Conservation (phyloP, 1,139 yeast genomes). For the Suhomyces ambrosiae region DNA sequence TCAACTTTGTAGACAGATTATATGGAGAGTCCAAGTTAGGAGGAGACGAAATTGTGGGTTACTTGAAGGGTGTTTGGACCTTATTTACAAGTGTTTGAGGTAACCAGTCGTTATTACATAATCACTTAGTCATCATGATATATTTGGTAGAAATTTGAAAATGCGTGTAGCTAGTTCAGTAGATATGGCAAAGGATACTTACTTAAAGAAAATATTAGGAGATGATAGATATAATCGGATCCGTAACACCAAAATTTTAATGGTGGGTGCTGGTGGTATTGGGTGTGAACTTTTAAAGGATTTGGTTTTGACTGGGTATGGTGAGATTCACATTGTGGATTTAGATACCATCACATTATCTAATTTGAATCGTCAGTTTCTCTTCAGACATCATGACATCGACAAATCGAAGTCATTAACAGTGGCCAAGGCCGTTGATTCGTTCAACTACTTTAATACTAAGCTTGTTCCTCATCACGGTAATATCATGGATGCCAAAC, state of each 20-base stretch:
- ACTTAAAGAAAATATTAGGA: conserved; percentile 49
- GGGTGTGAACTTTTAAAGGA: conserved; percentile 95
- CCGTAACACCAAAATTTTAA: conserved; percentile 59
- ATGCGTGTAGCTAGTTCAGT: too few species aligned
- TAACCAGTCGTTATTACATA: too few species aligned
- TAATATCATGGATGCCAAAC: conserved; percentile 75
- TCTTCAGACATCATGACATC: conserved; percentile 84
- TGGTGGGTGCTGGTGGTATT: conserved; percentile 99
- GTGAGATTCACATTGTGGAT: conserved; percentile 90
- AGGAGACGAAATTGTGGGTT: conserved; percentile 79
- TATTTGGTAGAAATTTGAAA: too few species aligned
- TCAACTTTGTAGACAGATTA: conserved; percentile 75
- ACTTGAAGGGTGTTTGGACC: conserved; percentile 74
- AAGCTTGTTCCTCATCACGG: conserved; percentile 81
- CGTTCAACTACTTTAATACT: conserved; percentile 71
- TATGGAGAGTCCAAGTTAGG: conserved; percentile 83
- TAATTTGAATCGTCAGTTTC: conserved; percentile 89
- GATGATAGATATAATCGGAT: conserved; percentile 33
- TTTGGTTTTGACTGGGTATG: conserved; percentile 78
- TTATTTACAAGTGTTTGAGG: conserved; percentile 63
- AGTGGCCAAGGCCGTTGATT: conserved; percentile 78
- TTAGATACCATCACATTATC: conserved; percentile 91
- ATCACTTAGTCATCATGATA: too few species aligned
- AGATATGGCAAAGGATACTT: conserved; percentile 43
- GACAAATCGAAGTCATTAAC: conserved; percentile 82